phyloP scores from a whole-genome alignment of 192 early-diverging fungal species.

The Funneliformis geosporum region DNA sequence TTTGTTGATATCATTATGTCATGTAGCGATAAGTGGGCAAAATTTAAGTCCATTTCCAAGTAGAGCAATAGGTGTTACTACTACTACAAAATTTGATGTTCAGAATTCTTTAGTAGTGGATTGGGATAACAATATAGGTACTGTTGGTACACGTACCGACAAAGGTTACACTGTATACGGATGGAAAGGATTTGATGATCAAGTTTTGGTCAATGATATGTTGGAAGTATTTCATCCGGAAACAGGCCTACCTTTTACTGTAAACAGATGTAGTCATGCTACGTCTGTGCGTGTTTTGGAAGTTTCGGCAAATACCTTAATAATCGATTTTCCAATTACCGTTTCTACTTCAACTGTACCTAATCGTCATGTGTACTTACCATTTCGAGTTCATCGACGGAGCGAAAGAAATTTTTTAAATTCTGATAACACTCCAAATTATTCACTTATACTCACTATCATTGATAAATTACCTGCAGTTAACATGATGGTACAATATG shows the following conservation, averaged over 20 bases:
- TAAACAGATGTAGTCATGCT: conserved; percentile 19
- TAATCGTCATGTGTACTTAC: conserved; percentile 26
- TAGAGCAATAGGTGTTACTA: conserved; percentile 36
- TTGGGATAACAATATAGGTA: conserved; percentile 15
- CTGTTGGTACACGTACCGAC: not conserved
- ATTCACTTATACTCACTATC: conserved; percentile 9
- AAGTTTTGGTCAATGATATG: conserved; percentile 25
- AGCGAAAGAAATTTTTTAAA: conserved; percentile 29
- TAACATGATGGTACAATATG: conserved; percentile 28
- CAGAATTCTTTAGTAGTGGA: conserved; percentile 26
- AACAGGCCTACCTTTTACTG: conserved; percentile 13
- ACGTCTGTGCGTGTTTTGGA: conserved; percentile 30
- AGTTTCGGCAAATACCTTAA: conserved; percentile 14
- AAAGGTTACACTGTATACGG: conserved; percentile 28
- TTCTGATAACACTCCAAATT: conserved; percentile 18
- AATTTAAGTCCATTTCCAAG: conserved; percentile 39
- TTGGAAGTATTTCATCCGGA: conserved; percentile 30
- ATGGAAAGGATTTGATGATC: conserved; percentile 23
- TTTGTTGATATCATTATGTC: conserved; percentile 48
- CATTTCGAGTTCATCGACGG: conserved; percentile 27
- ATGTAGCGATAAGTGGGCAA: conserved; percentile 35
- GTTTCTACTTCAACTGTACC: conserved; percentile 12
- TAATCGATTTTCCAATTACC: conserved; percentile 26
- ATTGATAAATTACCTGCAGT: conserved; percentile 25
- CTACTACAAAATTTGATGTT: not conserved